Base-by-base conservation (phyloP, 768 basidiomycete genomes). In the Podaxis pistillaris region DNA sequence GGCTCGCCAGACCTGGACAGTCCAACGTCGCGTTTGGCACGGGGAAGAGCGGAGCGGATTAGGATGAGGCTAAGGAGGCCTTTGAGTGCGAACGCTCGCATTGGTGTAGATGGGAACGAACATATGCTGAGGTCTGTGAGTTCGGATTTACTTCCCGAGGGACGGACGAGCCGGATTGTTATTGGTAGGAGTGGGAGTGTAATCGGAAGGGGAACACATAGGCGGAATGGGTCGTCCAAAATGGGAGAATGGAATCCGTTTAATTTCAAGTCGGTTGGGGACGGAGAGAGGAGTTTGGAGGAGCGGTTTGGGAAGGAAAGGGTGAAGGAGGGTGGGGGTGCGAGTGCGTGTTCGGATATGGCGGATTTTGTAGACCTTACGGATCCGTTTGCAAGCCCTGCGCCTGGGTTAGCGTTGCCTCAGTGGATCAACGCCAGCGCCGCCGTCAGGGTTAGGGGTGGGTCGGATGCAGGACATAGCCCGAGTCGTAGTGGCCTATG, bases 321-420 rank as follows among this genome's bases (percentile, higher is more conserved):
- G 33, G 11, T 26, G 49, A 7, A 13, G 22, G 49, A 24, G 15
- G 22, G 19, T 12, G 22, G 13, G 52, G 17, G 26, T 50, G 11
- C 22, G 17, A 22, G 26, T 30, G 37, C 22, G 12, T 15, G 58
- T 12, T 9, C 15, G 36, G 52, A 37, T 37, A 62, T 33, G 44
- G 61, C 61, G 2, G 61, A 62, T 50, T 62, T 62, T 37, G 61
- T 62, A 4, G 61, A 62, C 47, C 37, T 62, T 2, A 62, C 61
- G 2, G 61, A 62, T 40, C 61, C 61, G 22, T 62, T 62, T 26
- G 61, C 61, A 9, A 62, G 61, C 50, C 61, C 61, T 50, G 50
- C 61, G 13, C 61, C 61, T 7, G 61, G 61, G 22, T 62, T 62
- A 7, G 13, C 54, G 3, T 38, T 56, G n/a, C 61, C 61, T 4